These are phyloP conservation scores for Picea abies DNA, from an alignment of 83 land plant species.

Conservation along the genomic window DNA sequence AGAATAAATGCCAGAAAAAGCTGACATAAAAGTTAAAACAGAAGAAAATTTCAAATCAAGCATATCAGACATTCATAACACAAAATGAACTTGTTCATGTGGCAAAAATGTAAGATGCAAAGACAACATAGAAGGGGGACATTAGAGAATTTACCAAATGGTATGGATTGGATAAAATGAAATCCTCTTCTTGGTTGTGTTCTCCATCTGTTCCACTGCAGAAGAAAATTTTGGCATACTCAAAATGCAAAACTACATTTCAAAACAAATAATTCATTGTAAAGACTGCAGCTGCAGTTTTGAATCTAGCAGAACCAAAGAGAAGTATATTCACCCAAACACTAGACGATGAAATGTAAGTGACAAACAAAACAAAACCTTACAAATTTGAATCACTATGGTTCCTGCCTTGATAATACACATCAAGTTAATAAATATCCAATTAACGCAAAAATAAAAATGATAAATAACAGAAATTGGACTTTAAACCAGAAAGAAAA, in stretches of 20 bases:
- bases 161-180: constrained; percentile 22
- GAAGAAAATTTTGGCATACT: background rate
- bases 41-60: background rate
- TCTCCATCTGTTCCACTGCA: constrained; percentile 23
- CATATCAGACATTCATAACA: background rate
- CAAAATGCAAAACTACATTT: background rate
- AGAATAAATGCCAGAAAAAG: background rate
- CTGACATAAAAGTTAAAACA: background rate
- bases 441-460: background rate
- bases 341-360: background rate
- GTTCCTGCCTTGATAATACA: background rate
- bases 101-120: background rate
- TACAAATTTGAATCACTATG: background rate
- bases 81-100: background rate
- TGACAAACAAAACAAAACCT: background rate
- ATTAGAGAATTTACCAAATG: constrained; percentile 20
- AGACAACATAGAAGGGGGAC: background rate
- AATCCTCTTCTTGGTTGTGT: constrained; percentile 19
- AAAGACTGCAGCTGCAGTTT: too few relatives aligned
- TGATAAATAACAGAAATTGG: background rate
- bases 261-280: background rate
- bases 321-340: background rate
- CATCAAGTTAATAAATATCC: background rate
- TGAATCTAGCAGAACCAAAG: background rate
- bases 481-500: background rate